Evolutionary conservation across 1,139 yeast species (phyloP).

Genomic region (Kluyveromyces marxianus): DNA sequence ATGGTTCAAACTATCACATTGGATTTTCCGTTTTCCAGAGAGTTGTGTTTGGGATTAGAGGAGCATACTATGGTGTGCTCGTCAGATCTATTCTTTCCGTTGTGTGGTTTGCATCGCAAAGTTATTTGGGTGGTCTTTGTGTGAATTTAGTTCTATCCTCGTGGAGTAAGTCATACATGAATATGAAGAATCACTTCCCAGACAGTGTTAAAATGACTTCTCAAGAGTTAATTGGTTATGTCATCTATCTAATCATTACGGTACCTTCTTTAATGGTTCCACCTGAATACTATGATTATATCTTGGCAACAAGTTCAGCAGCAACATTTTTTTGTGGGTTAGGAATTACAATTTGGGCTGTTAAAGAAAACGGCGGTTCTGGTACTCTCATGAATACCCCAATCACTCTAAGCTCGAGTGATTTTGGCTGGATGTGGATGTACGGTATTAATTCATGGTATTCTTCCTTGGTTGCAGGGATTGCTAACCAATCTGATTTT

Average conservation of each 20-base stretch:
- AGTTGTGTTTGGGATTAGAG: conserved; percentile 33
- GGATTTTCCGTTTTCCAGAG: conserved; percentile 34
- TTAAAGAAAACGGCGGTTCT: conserved; percentile 16
- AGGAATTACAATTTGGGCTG: conserved; percentile 18
- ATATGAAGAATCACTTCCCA: conserved; percentile 26
- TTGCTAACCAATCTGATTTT: conserved; percentile 39
- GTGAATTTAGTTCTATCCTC: conserved; percentile 24
- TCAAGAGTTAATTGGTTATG: conserved; percentile 27
- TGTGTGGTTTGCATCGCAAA: conserved; percentile 33
- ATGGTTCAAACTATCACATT: conserved; percentile 34
- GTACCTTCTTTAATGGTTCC: conserved; percentile 19
- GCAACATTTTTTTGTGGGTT: conserved; percentile 15
- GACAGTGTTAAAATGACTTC: conserved; percentile 26
- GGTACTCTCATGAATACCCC: conserved; percentile 16
- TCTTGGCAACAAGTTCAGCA: conserved; percentile 3
- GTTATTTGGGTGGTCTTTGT: conserved; percentile 30
- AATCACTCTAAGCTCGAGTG: conserved; percentile 10
- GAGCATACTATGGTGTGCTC: conserved; percentile 31
- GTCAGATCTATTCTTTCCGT: conserved; percentile 32
- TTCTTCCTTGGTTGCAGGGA: conserved; percentile 33
- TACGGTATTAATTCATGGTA: conserved; percentile 30
- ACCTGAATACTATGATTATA: conserved; percentile 8
- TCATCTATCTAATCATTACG: conserved; percentile 26
- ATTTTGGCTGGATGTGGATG: conserved; percentile 27
- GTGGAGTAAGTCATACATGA: conserved; percentile 25